phyloP scores from a whole-genome alignment of 495 filamentous ascomycete genomes.

The Penicillium taxi region DNA sequence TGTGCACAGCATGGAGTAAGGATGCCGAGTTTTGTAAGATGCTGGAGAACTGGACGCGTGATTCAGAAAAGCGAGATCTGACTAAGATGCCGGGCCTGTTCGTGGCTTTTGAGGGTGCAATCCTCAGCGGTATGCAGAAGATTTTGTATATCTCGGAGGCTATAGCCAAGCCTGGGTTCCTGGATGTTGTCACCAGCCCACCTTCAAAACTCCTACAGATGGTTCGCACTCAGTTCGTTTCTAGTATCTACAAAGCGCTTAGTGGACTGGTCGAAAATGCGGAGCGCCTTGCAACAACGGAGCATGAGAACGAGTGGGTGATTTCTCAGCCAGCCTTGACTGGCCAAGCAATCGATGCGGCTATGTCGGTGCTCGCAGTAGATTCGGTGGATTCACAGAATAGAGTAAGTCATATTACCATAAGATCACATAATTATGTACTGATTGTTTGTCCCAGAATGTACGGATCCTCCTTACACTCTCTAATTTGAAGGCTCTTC shows the following conservation, averaged over 20 bases:
- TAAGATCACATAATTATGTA: not conserved
- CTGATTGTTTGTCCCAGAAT: conserved; percentile 46
- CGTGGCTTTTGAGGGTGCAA: conserved; percentile 64
- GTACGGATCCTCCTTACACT: conserved; percentile 89
- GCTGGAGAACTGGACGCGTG: conserved; percentile 85
- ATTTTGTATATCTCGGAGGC: conserved; percentile 88
- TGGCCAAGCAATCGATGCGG: conserved; percentile 24
- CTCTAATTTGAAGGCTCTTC: conserved; percentile 75
- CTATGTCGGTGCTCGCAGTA: conserved; percentile 31
- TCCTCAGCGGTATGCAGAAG: conserved; percentile 81
- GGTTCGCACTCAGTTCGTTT: conserved; percentile 81
- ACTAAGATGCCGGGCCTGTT: conserved; percentile 87
- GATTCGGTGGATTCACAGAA: conserved; percentile 59
- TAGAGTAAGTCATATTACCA: conserved; percentile 48
- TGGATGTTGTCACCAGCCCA: conserved; percentile 73
- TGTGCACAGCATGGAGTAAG: conserved; percentile 77
- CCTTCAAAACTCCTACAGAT: conserved; percentile 74
- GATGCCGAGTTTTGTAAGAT: conserved; percentile 85
- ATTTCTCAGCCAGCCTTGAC: conserved; percentile 20
- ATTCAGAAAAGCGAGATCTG: conserved; percentile 66
- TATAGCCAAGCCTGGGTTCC: conserved; percentile 54
- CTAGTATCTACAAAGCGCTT: conserved; percentile 81
- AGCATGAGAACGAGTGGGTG: conserved; percentile 51
- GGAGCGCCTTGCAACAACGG: conserved; percentile 55
- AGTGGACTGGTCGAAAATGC: conserved; percentile 96